Base-by-base conservation (phyloP, 2,329 filamentous ascomycete species). In the Curvularia lunata region DNA sequence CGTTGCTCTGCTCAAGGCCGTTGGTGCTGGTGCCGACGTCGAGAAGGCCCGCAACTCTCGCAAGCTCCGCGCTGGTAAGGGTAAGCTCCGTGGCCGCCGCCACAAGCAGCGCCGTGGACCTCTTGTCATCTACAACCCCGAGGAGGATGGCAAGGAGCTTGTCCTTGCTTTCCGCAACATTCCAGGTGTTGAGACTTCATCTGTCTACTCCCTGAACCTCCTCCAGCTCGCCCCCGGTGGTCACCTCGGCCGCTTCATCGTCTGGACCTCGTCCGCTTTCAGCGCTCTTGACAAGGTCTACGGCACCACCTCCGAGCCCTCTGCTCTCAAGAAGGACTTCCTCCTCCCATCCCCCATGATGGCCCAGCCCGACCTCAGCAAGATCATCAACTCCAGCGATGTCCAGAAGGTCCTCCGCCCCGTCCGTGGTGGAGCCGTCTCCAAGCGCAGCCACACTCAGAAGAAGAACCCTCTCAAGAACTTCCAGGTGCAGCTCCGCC, bases 401-500 rank as follows among this genome's bases (percentile, higher is more conserved):
- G 90, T 98, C 81, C 95, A 99, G 89, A 91, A 89, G 82, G 94
- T 97, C 59, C 88, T 99, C 77, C 89, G 91, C 75, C 92, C 90
- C 63, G 92, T 93, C 81, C 95, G 93, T 86, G 95, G 95, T 74
- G 88, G 90, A 73, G 88, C 92, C 78, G 83, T 88, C 78, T 96
- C 92, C 82, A 97, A 97, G 88, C 91, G 95, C 78, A 83, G 85
- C 71, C 83, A 86, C 77, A 92, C 97, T 71, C 94, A 97, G 88
- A 99, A 99, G 92, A 98, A 98, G 93, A 99, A 99, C 88, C 95
- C 95, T 77, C 92, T 99, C 73, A 86, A 86, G 84, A 99, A 99
- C 91, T 96, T 92, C 88, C 95, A 98, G 87, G 90, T 99, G 71
- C 88, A 97, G 83, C 91, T 99, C 79, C 91, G 95, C 77, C 91